A percentile compares a stretch with the other conserved stretches of the same genome.
These are phyloP conservation scores for Zostera marina DNA, from an alignment of 116 monocot genomes.

Conservation along the genomic window DNA sequence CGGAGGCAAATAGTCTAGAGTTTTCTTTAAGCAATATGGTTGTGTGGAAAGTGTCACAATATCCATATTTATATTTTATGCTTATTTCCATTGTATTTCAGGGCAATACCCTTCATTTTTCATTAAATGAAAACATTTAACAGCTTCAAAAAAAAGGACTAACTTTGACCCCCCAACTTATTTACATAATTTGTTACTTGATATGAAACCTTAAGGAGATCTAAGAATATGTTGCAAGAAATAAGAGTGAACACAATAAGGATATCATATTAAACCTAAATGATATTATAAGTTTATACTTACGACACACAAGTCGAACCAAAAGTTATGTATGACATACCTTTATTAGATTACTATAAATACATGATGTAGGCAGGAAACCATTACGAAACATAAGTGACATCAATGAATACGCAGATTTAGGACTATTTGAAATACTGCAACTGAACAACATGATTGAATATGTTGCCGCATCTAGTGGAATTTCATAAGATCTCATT, in stretches of 20 bases:
- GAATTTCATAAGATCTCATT: slow-evolving; percentile 41
- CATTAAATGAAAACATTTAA: no score
- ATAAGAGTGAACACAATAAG: neutral
- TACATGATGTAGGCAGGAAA: slow-evolving; percentile 38
- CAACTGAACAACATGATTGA: slow-evolving; percentile 89
- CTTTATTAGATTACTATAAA: slow-evolving; percentile 76
- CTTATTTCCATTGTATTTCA: no score
- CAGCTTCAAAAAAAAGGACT: no score
- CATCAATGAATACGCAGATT: slow-evolving; percentile 37
- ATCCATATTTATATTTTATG: no score
- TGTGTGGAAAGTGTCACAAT: no score
- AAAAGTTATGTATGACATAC: slow-evolving; percentile 13
- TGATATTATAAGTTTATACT: neutral
- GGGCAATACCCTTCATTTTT: no score
- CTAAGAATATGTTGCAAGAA: neutral
- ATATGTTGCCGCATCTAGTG: slow-evolving; percentile 52
- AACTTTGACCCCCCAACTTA: no score
- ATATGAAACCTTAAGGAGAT: neutral
- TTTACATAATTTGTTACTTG: neutral
- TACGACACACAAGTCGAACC: no score
- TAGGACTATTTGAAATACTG: slow-evolving; percentile 31
- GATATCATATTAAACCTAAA: neutral
- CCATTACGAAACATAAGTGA: slow-evolving; percentile 86
- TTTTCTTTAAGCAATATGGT: no score
- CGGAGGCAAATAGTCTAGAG: no score